phyloP scores from a whole-genome alignment of 306 rosid genomes.

The Quercus wislizeni region DNA sequence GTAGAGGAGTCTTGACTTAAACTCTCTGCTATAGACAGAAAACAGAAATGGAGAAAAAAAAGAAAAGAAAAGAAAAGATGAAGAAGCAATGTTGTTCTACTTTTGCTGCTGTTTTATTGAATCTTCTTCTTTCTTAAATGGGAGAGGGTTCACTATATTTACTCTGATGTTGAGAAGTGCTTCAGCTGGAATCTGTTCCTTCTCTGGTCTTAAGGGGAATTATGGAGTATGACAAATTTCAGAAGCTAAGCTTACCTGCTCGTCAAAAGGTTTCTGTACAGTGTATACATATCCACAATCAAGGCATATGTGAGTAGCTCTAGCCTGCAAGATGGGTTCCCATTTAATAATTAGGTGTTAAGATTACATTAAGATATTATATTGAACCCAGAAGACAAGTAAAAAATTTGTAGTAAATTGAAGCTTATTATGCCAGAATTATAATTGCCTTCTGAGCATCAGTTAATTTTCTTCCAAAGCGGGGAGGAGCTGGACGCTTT shows the following conservation, averaged over 20 bases:
- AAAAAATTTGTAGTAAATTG: slow-evolving; percentile 9
- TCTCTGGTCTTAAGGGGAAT: background rate
- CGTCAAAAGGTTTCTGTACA: slow-evolving; percentile 78
- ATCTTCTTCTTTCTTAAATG: too few relatives aligned
- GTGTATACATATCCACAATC: slow-evolving; percentile 93
- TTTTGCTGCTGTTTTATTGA: too few relatives aligned
- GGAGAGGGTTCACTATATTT: too few relatives aligned
- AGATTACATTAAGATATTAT: background rate
- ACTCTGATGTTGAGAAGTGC: background rate
- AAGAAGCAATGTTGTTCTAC: too few relatives aligned
- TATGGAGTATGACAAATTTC: background rate
- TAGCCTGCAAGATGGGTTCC: slow-evolving; percentile 57
- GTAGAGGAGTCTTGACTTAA: background rate
- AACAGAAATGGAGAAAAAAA: background rate
- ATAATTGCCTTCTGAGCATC: slow-evolving; percentile 77
- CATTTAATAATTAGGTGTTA: slow-evolving; percentile 19
- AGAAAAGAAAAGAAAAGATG: background rate
- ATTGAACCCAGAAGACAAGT: slow-evolving; percentile 5
- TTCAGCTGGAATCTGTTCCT: background rate
- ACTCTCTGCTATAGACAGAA: background rate
- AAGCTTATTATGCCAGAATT: slow-evolving; percentile 11
- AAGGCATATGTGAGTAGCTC: slow-evolving; percentile 94
- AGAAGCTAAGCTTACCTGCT: slow-evolving; percentile 50
- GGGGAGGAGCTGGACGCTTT: slow-evolving; percentile 93
- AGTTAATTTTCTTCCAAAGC: slow-evolving; percentile 79